Base-by-base conservation (phyloP, 2,329 filamentous ascomycete species). In the Sporothrix luriei region DNA sequence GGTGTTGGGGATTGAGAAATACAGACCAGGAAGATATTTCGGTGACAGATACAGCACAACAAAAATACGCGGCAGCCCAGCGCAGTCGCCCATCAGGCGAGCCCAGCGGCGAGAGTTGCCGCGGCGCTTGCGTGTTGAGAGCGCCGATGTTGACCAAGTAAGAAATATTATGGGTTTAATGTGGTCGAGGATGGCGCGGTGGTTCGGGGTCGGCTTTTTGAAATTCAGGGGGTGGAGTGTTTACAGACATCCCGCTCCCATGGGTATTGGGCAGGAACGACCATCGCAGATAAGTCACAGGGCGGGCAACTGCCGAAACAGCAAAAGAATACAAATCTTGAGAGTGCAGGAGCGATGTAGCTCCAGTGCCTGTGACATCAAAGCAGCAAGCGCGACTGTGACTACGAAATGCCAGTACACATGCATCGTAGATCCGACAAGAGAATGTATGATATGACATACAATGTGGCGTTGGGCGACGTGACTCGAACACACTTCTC, bases 21-120 rank as follows among this genome's bases (percentile, higher is more conserved):
- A 33, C 33, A 9, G 33, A 33, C 33, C 33, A 7, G 33, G 33
- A 33, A 33, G 33, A 33, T 33, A 7, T 33, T 33, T 33, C 33
- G 33, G 9, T 7, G 33, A 7, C 4, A 7, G 33, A 33, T 33
- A 7, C 6, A 7, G 33, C 5, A 7, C 33, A 54, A 14, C 19
- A 52, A 24, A 51, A 52, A 52, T n/a, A 52, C 49, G 49, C n/a
- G n/a, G 33, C 33, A 33, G 33, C 33, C 33, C 9, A 7, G 33
- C 33, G 5, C 33, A 1, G 33, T 33, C 33, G 33, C 33, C 29
- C 19, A 40, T 59, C 33, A 59, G 55, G 55, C 33, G 33, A 61
- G 55, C 14, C 33, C n/a, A 43, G 33, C n/a, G 55, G 55, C 55
- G 33, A 61, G n/a, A 13, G 38, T 62, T 38, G 57, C 57, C 57